Evolutionary conservation across 768 basidiomycete species (phyloP).

Genomic region (Leccinum truebloodii): DNA sequence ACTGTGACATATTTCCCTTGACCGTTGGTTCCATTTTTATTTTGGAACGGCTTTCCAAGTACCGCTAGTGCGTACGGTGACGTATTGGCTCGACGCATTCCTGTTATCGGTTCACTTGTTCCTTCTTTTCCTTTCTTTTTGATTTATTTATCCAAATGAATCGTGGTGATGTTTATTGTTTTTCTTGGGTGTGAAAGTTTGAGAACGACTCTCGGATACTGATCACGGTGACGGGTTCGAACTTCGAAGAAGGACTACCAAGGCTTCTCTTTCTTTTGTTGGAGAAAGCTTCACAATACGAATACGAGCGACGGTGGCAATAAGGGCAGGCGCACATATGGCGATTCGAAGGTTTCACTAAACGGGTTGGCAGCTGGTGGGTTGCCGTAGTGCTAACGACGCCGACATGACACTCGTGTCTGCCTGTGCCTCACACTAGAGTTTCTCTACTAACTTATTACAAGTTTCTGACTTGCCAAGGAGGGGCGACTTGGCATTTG

Average conservation of each 20-base stretch:
- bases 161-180: constrained; percentile 6
- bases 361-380: background rate
- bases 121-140: background rate
- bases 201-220: background rate
- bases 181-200: background rate
- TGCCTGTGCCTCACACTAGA: too few relatives aligned
- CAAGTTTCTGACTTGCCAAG: too few relatives aligned
- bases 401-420: too few relatives aligned
- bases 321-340: background rate
- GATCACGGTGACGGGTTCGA: background rate
- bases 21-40: background rate
- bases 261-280: background rate
- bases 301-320: background rate
- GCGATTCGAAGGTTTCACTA: too few relatives aligned
- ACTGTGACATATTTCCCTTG: constrained; percentile 15
- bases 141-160: constrained; percentile 19
- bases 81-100: constrained; percentile 20
- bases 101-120: constrained; percentile 13
- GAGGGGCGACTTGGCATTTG: background rate
- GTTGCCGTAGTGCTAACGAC: background rate
- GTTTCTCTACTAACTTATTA: too few relatives aligned
- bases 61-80: constrained; percentile 24
- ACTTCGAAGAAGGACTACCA: background rate
- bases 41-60: constrained; percentile 22
- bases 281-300: background rate